Conservation (phyloP, 257 asterid genomes). For the Ilex asprella region DNA sequence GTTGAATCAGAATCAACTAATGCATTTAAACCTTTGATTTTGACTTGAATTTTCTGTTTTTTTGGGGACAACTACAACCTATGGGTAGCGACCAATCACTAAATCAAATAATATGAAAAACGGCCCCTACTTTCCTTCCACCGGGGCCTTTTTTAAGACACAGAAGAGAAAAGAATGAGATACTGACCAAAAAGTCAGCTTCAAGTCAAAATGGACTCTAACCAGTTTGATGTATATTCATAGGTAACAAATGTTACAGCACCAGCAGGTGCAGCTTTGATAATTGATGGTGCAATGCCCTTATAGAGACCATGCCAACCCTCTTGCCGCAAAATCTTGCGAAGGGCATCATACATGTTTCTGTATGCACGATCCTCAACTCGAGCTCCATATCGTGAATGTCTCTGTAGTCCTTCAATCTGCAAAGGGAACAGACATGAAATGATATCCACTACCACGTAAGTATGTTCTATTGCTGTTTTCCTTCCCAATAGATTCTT, state of each 20-base stretch:
- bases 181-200: not conserved
- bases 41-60: too few species aligned
- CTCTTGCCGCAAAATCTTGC: conserved; percentile 43
- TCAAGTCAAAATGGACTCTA: conserved; percentile 59
- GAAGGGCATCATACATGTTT: conserved; percentile 66
- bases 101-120: too few species aligned
- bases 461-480: not conserved
- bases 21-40: too few species aligned
- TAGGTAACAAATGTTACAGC: conserved; percentile 95
- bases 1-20: too few species aligned
- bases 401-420: conserved; percentile 83
- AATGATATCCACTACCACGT: too few species aligned
- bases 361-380: conserved; percentile 62
- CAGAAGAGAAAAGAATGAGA: too few species aligned
- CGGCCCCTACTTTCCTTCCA: too few species aligned
- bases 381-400: conserved; percentile 82
- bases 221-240: conserved; percentile 72
- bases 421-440: conserved; percentile 16
- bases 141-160: too few species aligned
- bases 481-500: too few species aligned
- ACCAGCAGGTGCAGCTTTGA: conserved; percentile 96
- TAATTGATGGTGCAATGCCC: conserved; percentile 82
- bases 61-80: too few species aligned
- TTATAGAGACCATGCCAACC: conserved; percentile 86
- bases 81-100: too few species aligned